Evolutionary conservation across 371 early-diverging fungal species (phyloP), one percentile per base, ranked within the genome.

Genomic region (Haplosporangium sp.): DNA sequence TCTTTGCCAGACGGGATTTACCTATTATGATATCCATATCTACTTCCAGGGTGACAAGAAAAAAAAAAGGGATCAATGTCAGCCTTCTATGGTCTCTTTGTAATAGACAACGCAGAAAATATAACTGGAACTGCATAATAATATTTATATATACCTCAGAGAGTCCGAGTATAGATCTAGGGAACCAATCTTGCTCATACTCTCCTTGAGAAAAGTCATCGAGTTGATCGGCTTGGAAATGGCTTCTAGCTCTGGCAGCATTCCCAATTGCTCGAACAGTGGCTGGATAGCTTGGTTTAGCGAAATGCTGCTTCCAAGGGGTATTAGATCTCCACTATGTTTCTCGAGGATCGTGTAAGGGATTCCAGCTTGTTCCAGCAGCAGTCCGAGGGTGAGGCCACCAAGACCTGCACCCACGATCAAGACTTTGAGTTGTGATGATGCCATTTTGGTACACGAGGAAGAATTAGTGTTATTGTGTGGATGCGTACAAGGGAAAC

Each of bases 11-110:
- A 14, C 14, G 16, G 20, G 18, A 3, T 51, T 47, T 65, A 65
- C 75, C 75, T 74, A 54, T 57, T 69, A 21, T 74, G 61, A 61
- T 74, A 74, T 20, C 75, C 75, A 59, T 74, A 74, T 69, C 75
- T 64, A 23, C 69, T 64, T 69, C 23, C 54, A 68, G 29, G 36
- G 51, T 29, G 29, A 40, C 51, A 54, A 43, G 52, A 36, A 43
- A 41, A 45, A 7, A 20, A 54, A 46, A 23, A 36, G 38, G 43
- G 51, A 61, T 13, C 8, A 29, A 47, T 48, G 64, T 64, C 20
- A 55, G 55, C 45, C 42, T 55, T 37, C 13, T 40, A n/a, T 18
- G 14, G 29, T 23, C 18, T 21, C 10, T 37, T n/a, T n/a, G 9
- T 4, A 46, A 47, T n/a, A 40, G 40, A 55, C 12, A 47, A 40